Base-by-base conservation (phyloP, 371 early-diverging fungal genomes). In the Rhizomucor pusillus region DNA sequence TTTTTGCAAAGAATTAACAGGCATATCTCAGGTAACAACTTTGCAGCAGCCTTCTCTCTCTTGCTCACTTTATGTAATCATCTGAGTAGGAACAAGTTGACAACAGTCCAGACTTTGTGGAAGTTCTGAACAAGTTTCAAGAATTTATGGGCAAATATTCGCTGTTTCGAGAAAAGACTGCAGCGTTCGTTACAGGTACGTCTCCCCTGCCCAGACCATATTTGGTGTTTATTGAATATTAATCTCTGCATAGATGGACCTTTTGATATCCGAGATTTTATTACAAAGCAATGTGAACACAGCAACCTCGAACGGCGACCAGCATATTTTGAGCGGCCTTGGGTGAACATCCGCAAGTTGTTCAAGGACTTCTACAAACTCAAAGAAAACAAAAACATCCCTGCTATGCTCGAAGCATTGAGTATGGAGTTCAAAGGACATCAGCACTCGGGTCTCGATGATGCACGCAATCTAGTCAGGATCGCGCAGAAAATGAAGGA, bases 241-340 rank as follows among this genome's bases (percentile, higher is more conserved):
- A n/a, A n/a, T n/a, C n/a, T n/a, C n/a, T n/a, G n/a, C n/a, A n/a
- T 80, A 56, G 90, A 89, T 65, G 92, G 93, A 0, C 90, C 90
- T 0, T 91, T 86, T 78, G 93, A 93, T 63, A 81, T 91, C 44
- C 85, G 89, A 3, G 88, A 90, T 54, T 92, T 91, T 66, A 73
- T 90, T 19, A 72, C 78, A 23, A 89, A 90, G 55, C 84, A 86
- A 56, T 80, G 82, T 41, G 49, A 43, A 0, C 73, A 74, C 40
- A 83, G 84, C 20, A 49, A 65, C 11, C 67, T 80, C 50, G 63
- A 67, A 22, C 44, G 47, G n/a, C 74, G 77, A 37, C 83, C 81
- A 0, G 47, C 46, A 0, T 82, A 78, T 53, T 76, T 84, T 69
- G 59, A 63, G 20, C 47, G 67, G 54, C 71, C 87, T 54, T 89